Evolutionary conservation across 306 rosid species (phyloP), one percentile per base, ranked within the genome.

Genomic region (Trifolium dubium): DNA sequence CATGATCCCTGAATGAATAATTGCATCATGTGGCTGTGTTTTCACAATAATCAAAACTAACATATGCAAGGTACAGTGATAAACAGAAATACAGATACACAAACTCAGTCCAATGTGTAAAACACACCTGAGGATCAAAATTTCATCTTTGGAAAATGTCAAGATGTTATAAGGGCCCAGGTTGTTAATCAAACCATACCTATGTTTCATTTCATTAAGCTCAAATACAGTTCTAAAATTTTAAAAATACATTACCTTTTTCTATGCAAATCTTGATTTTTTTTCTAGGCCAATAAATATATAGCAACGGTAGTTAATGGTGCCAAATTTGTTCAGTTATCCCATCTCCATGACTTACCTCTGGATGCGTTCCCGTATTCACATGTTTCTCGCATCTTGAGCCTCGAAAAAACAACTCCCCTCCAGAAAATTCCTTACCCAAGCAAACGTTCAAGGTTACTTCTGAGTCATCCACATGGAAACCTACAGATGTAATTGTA

Each of bases 391-490:
- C 90, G 51, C 88, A 86, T 72, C 90, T 60, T 6, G 83, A 58
- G 67, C 90, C 90, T 66, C 86, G 86, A 39, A 86, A 83, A 81
- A 78, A 86, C 79, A 86, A 81, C 30, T 86, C 90, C 56, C 90
- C 90, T 51, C 90, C 90, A 73, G 84, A 72, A 86, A 86, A 86
- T 76, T 86, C 79, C 74, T 83, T 83, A 49, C 90, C 88, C 88
- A 86, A 76, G 79, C 90, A 86, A 77, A 83, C 88, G 76, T 86
- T 83, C 62, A 86, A 79, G 67, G 88, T 86, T 69, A 86, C 87
- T 69, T 86, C 90, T 6, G 90, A 86, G 62, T 86, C 90, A 83
- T 86, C 90, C 74, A 86, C 90, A 79, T 86, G 90, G 75, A 86
- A 86, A 76, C 90, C 90, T 86, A 59, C 78, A 86, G 50, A 77